Conservation (phyloP, 2,329 filamentous ascomycete genomes). For the Ophiocordyceps robertsii region DNA sequence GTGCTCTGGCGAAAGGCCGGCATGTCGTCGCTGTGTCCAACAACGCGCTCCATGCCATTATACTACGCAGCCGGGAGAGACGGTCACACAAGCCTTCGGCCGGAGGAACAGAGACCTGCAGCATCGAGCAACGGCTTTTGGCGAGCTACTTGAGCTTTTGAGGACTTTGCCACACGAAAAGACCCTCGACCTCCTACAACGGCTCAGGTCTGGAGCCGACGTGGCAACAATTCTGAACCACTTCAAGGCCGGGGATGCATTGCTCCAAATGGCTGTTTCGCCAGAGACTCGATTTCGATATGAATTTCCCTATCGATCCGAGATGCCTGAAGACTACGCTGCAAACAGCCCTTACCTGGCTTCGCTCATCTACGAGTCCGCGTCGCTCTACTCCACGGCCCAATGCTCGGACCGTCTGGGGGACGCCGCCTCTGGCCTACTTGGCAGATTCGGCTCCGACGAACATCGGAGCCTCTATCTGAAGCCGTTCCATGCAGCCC, state of each 20-base stretch:
- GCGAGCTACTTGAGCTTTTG: slow-evolving; percentile 9
- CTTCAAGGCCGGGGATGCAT: slow-evolving; percentile 19
- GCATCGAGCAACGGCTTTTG: slow-evolving; percentile 1
- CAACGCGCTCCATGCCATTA: slow-evolving; percentile 8
- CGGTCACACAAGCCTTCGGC: slow-evolving; percentile 7
- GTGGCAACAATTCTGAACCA: slow-evolving; percentile 17
- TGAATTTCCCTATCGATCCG: slow-evolving; percentile 20
- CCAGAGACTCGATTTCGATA: slow-evolving; percentile 25
- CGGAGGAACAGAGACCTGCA: slow-evolving; percentile 1
- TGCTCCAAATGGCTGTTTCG: slow-evolving; percentile 22
- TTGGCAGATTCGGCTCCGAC: not conserved
- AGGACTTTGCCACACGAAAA: slow-evolving; percentile 12
- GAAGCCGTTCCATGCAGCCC: slow-evolving; percentile 22
- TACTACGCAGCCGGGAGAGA: slow-evolving; percentile 7
- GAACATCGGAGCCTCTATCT: slow-evolving; percentile 12
- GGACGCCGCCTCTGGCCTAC: not conserved
- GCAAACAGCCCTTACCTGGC: slow-evolving; percentile 13
- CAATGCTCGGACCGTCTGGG: not conserved
- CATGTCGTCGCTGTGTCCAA: slow-evolving; percentile 9
- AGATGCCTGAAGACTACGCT: slow-evolving; percentile 8
- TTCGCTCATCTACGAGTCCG: slow-evolving; percentile 12
- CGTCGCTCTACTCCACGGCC: slow-evolving; percentile 3
- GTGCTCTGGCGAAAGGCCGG: slow-evolving; percentile 13
- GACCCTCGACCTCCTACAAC: slow-evolving; percentile 18
- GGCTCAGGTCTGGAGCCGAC: slow-evolving; percentile 21